Evolutionary conservation across 306 rosid species (phyloP), one percentile per base, ranked within the genome.

Genomic region (Oemleria cerasiformis): DNA sequence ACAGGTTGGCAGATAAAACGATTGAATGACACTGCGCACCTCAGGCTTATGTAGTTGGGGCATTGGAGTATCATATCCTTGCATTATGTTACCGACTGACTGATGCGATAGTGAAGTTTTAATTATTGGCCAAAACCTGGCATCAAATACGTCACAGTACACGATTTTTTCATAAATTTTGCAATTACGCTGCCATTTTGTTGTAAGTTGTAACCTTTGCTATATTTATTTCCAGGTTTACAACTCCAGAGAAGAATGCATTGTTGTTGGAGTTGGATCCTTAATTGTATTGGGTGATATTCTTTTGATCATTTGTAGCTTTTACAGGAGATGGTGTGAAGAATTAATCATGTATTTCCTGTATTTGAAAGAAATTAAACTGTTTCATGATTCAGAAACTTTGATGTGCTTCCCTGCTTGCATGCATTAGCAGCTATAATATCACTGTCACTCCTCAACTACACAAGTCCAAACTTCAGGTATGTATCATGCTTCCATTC

Each of bases 1-100:
- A 78, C 97, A 39, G 99, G 99, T 70, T 94, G 97, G 99, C 99
- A 89, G 91, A 89, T 94, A 21, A 94, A 89, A 80, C 82, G 91
- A 72, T 54, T 89, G 81, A 94, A 94, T 19, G 99, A 94, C 71
- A 91, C 96, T 10, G 87, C 95, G 2, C 97, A 94, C 84, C 99
- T 94, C 63, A 82, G 99, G 87, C 97, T 94, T 73, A 92, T 94
- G 70, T 94, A 91, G 61, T 56, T 17, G 48, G 56, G 45, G 59
- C 16, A 19, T 60, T 38, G 43, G 65, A 60, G 65, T 60, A 36
- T 19, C 40, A 21, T 48, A 58, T 59, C 55, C 56, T 48, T 43
- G 21, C 55, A 72, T 55, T 45, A 63, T 42, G 36, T 4, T 30
- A 72, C 11, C 55, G 6, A 19, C 66, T 58, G 36, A 2, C 36